These are phyloP conservation scores for Fomitopsis schrenkii DNA, from an alignment of 1,284 basidiomycete genomes.

Conservation along the genomic window DNA sequence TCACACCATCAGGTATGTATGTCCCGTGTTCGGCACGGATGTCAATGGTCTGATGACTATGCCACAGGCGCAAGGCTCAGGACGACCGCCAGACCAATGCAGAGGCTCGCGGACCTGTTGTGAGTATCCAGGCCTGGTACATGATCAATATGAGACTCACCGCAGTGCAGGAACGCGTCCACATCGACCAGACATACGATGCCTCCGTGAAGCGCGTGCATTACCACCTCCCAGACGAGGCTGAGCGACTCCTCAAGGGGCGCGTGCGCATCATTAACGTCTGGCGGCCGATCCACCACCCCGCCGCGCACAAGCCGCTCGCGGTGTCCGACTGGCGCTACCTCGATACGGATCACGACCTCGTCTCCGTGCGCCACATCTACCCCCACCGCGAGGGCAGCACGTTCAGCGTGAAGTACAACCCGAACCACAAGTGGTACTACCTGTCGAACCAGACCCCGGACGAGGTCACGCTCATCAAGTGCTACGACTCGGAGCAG, in stretches of 20 bases:
- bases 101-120: slow-evolving; percentile 16
- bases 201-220: slow-evolving; percentile 47
- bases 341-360: slow-evolving; percentile 30
- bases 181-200: slow-evolving; percentile 53
- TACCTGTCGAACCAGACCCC: slow-evolving; percentile 42
- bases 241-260: slow-evolving; percentile 36
- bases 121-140: not conserved
- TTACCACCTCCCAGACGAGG: slow-evolving; percentile 45
- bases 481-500: slow-evolving; percentile 40
- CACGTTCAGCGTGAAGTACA: slow-evolving; percentile 31
- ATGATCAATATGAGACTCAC: slow-evolving; percentile 4
- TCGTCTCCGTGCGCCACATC: slow-evolving; percentile 28
- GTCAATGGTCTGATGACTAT: not conserved
- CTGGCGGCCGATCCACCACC: slow-evolving; percentile 44
- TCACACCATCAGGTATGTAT: slow-evolving; percentile 39
- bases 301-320: slow-evolving; percentile 42
- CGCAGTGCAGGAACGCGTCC: slow-evolving; percentile 29
- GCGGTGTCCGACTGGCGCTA: slow-evolving; percentile 41
- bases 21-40: not conserved
- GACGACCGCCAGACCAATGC: slow-evolving; percentile 6
- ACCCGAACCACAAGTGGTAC: slow-evolving; percentile 38
- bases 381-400: slow-evolving; percentile 29
- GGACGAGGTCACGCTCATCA: slow-evolving; percentile 43
- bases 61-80: slow-evolving; percentile 15
- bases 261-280: slow-evolving; percentile 54